Evolutionary conservation across 2,329 filamentous ascomycete genomes (phyloP).

Genomic region (Pseudocercospora crystallina): DNA sequence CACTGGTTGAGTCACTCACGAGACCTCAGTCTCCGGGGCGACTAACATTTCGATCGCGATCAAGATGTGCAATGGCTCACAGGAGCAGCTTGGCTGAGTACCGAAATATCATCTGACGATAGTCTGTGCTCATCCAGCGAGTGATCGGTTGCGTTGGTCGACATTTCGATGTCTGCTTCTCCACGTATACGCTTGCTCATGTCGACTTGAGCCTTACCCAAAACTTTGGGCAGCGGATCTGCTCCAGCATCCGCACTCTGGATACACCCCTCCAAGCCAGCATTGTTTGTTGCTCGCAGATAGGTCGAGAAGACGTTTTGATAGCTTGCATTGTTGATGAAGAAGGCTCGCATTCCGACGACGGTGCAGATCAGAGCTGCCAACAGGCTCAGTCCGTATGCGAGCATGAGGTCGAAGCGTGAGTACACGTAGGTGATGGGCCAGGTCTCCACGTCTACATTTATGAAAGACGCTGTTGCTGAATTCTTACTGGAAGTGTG

Average conservation of each 20-base stretch:
- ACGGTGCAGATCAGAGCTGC: background rate
- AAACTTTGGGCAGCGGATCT: constrained; percentile 1
- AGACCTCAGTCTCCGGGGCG: no score
- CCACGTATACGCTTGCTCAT: background rate
- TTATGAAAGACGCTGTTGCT: background rate
- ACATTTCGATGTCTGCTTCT: background rate
- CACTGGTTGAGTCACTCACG: no score
- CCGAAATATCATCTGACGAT: no score
- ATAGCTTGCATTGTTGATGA: constrained; percentile 2
- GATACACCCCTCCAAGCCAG: background rate
- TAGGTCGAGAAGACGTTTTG: constrained; percentile 9
- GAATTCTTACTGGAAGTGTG: background rate
- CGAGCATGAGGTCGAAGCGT: background rate
- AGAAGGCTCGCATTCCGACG: constrained; percentile 1
- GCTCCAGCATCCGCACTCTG: background rate
- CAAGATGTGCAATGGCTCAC: no score
- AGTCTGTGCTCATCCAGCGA: no score
- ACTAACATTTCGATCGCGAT: no score
- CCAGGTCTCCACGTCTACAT: constrained; percentile 1
- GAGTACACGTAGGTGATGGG: constrained; percentile 2
- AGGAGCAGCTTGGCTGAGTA: no score
- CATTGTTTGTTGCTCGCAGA: constrained; percentile 6
- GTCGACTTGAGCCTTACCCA: background rate
- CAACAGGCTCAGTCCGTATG: constrained; percentile 1
- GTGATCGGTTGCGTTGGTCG: no score